These are phyloP conservation scores for Aureobasidium sp. DNA, from an alignment of 2,329 filamentous ascomycete species.

Conservation along the genomic window DNA sequence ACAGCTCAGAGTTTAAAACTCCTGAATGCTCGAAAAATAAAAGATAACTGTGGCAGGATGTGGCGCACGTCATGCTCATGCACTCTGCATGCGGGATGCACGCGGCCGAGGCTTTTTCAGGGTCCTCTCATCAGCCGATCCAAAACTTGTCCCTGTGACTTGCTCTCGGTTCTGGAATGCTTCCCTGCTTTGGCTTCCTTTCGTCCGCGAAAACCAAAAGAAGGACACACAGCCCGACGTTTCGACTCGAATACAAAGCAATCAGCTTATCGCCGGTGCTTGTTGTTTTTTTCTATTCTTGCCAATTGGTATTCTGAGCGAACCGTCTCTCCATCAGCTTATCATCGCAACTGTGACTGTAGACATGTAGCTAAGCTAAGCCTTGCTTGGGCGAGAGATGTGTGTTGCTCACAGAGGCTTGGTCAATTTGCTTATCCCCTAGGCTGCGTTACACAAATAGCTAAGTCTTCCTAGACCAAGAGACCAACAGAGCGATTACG, in stretches of 20 bases:
- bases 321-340: neutral
- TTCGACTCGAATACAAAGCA: neutral
- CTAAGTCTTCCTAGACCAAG: neutral
- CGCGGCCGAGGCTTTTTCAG: neutral
- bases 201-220: neutral
- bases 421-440: neutral
- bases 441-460: neutral
- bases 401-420: neutral
- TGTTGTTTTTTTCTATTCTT: neutral
- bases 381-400: neutral
- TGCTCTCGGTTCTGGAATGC: neutral
- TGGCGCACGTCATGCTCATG: neutral
- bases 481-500: neutral
- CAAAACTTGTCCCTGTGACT: neutral
- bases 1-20: neutral
- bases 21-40: neutral
- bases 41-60: neutral
- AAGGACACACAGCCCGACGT: neutral
- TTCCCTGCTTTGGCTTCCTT: neutral
- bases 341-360: neutral
- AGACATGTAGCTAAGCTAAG: neutral
- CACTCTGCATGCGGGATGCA: neutral
- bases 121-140: neutral
- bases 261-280: neutral
- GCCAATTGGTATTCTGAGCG: neutral